phyloP scores from a whole-genome alignment of 140 eudicot genomes.

The Oenanthe javanica region DNA sequence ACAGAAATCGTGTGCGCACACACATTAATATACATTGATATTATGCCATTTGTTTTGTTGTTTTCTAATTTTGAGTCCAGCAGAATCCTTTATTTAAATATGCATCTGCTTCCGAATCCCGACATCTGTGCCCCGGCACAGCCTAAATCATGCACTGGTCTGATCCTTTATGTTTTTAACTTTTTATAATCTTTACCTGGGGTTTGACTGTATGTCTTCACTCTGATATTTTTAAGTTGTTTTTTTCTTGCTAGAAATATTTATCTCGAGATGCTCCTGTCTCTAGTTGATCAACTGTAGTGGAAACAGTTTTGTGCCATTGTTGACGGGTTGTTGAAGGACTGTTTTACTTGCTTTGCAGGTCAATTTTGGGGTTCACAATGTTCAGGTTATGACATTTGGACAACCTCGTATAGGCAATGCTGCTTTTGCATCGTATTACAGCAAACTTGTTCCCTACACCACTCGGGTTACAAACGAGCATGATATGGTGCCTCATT shows the following conservation, averaged over 20 bases:
- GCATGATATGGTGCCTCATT: slow-evolving; percentile 89
- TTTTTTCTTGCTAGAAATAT: not conserved
- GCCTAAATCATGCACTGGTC: not conserved
- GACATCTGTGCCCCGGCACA: not conserved
- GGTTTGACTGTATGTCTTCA: not conserved
- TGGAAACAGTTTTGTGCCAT: not conserved
- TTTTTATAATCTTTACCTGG: not conserved
- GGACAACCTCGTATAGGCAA: slow-evolving; percentile 98
- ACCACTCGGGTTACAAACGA: slow-evolving; percentile 77
- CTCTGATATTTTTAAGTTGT: not conserved
- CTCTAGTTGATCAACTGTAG: not conserved
- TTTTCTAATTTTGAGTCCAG: not conserved
- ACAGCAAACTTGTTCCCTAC: slow-evolving; percentile 54
- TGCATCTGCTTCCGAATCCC: not conserved
- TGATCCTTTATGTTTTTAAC: not conserved
- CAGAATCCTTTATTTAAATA: not conserved
- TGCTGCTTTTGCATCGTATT: slow-evolving; percentile 82
- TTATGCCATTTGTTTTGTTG: not conserved
- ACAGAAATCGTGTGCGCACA: no score
- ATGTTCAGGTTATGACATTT: slow-evolving; percentile 76
- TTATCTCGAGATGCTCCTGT: not conserved
- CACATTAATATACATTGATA: not conserved
- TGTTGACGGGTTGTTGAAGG: slow-evolving; percentile 5
- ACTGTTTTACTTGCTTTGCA: slow-evolving; percentile 22
- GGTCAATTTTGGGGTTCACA: slow-evolving; percentile 50